phyloP scores from a whole-genome alignment of 768 basidiomycete genomes.

The Clathrus columnatus region DNA sequence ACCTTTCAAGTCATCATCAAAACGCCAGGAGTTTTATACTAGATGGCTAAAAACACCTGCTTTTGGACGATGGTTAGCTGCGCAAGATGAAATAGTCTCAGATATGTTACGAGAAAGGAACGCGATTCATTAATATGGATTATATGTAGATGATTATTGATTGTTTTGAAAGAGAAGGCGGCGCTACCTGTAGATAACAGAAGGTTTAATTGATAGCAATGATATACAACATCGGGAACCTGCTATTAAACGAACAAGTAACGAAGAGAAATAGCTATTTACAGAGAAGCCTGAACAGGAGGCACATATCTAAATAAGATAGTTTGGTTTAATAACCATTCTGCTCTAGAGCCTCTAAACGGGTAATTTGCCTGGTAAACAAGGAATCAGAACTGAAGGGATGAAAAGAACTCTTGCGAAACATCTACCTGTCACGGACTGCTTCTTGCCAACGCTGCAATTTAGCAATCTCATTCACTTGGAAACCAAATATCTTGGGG shows the following conservation, averaged over 20 bases:
- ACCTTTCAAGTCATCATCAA: conserved; percentile 62
- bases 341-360: conserved; percentile 11
- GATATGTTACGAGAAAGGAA: conserved; percentile 31
- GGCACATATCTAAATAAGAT: no score
- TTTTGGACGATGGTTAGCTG: conserved; percentile 73
- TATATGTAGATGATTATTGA: not conserved
- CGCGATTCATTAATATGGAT: not conserved
- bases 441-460: conserved; percentile 96
- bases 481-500: conserved; percentile 95
- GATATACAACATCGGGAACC: not conserved
- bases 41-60: conserved; percentile 66
- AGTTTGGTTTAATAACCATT: no score
- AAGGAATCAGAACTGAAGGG: not conserved
- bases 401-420: not conserved
- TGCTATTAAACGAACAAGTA: not conserved
- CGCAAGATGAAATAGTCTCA: conserved; percentile 65
- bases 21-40: conserved; percentile 68
- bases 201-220: not conserved
- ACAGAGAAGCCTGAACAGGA: no score
- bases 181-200: no score
- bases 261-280: not conserved
- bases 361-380: conserved; percentile 8
- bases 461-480: conserved; percentile 88
- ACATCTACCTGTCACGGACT: conserved; percentile 70
- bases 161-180: no score